A percentile compares a stretch with the other conserved stretches of the same genome.
These are phyloP conservation scores for Ocimum tenuiflorum DNA, from an alignment of 257 asterid species.

Conservation along the genomic window DNA sequence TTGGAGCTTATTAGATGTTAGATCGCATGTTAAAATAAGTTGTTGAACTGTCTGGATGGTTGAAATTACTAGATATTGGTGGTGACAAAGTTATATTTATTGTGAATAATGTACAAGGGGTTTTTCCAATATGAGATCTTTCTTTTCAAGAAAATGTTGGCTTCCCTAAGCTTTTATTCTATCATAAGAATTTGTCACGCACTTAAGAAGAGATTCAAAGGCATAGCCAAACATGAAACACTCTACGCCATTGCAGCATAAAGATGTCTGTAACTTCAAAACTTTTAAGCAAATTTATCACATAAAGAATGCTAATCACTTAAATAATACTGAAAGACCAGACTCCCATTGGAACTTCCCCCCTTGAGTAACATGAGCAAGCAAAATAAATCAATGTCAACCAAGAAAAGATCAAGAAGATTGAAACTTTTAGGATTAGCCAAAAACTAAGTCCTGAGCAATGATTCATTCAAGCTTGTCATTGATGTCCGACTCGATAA, in stretches of 20 bases:
- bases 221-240: neutral
- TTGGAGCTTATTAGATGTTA: no score
- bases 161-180: no score
- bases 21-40: no score
- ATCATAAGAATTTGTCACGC: neutral
- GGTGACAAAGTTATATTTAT: no score
- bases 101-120: no score
- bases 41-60: neutral
- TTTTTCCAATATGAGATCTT: no score
- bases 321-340: neutral
- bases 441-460: neutral
- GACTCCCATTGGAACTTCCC: neutral
- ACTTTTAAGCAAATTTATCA: slow-evolving; percentile 4
- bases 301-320: neutral
- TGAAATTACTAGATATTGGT: no score
- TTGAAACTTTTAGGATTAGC: neutral
- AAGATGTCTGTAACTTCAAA: neutral
- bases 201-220: neutral
- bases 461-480: neutral
- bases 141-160: no score
- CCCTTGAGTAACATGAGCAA: neutral
- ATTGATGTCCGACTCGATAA: neutral
- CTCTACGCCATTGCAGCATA: neutral
- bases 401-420: neutral
- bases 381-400: slow-evolving; percentile 4